A percentile compares a stretch with the other conserved stretches of the same genome.
phyloP scores from a whole-genome alignment of 495 filamentous ascomycete genomes.

The Talaromyces liani region DNA sequence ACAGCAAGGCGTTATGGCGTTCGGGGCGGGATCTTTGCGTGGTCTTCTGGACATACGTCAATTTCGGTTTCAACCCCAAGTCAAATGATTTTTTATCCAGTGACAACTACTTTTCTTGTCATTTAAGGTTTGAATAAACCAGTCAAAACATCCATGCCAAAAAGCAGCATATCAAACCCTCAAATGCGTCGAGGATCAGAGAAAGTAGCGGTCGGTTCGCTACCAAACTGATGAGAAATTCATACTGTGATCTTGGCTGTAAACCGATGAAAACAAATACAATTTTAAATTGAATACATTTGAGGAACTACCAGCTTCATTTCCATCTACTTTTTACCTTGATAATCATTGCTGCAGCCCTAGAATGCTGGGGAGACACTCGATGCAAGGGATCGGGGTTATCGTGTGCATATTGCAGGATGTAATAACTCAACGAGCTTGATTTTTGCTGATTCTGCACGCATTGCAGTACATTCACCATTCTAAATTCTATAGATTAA shows the following conservation, averaged over 20 bases:
- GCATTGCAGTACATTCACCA: background rate
- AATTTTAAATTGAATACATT: background rate
- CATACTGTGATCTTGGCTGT: background rate
- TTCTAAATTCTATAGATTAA: background rate
- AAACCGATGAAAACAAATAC: background rate
- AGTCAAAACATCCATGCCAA: background rate
- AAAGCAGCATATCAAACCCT: background rate
- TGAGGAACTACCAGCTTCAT: background rate
- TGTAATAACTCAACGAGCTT: background rate
- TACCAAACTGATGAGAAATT: background rate
- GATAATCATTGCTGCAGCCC: background rate
- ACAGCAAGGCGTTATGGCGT: background rate
- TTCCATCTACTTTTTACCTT: background rate
- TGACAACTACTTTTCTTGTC: background rate
- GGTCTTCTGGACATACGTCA: background rate
- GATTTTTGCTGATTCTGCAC: background rate
- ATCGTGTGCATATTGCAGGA: background rate
- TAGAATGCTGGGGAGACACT: background rate
- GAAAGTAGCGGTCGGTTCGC: background rate
- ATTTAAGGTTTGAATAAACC: background rate
- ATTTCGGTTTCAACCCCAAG: background rate
- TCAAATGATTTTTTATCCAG: background rate
- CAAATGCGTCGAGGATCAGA: background rate
- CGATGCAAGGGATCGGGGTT: background rate
- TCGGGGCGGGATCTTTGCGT: background rate